Evolutionary conservation across 495 filamentous ascomycete species (phyloP), one percentile per base, ranked within the genome.

Genomic region (Penicilliopsis zonata): DNA sequence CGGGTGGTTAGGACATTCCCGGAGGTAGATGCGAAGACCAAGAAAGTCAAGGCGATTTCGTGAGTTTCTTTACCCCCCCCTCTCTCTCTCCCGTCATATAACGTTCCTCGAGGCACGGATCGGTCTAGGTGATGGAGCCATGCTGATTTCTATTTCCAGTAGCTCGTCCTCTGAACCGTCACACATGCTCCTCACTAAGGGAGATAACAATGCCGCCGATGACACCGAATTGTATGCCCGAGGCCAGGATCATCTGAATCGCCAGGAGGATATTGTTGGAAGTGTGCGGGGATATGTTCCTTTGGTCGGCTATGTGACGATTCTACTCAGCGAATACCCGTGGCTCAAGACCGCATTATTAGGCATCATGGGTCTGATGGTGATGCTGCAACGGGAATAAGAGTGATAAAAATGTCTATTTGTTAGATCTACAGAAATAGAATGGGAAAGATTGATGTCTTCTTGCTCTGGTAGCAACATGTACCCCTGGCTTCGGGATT

Each of bases 241-340:
- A 14, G 82, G 78, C 9, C 90, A 96, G 57, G 78, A 80, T 46
- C 86, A 84, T 46, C 67, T 99, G 17, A 71, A 81, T 41, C 72
- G 92, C n/a, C 50, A 67, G 43, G 70, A 78, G 51, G 88, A 96
- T 45, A 87, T 96, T 38, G 86, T 96, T 30, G 90, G 90, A 18
- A 93, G 83, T 49, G 90, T 96, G 13, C 67, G 86, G 8, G 90
- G 74, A n/a, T 99, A 86, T 52, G 77, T 96, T 25, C 90, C 90
- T 0, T 85, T 86, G 48, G 87, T 99, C 3, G 90, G 90, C 25
- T 99, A 96, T 50, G 87, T 96, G 18, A 99, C 90, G 6, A 99
- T 99, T 47, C 69, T 99, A 61, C 67, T 99, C 33, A 86, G 80
- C 36, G 90, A 99, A 55, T 80, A 99, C 52, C 90, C 92, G 12